A percentile compares a stretch with the other conserved stretches of the same genome.
These are phyloP conservation scores for Mimosa bimucronata DNA, from an alignment of 306 rosid genomes.

Conservation along the genomic window DNA sequence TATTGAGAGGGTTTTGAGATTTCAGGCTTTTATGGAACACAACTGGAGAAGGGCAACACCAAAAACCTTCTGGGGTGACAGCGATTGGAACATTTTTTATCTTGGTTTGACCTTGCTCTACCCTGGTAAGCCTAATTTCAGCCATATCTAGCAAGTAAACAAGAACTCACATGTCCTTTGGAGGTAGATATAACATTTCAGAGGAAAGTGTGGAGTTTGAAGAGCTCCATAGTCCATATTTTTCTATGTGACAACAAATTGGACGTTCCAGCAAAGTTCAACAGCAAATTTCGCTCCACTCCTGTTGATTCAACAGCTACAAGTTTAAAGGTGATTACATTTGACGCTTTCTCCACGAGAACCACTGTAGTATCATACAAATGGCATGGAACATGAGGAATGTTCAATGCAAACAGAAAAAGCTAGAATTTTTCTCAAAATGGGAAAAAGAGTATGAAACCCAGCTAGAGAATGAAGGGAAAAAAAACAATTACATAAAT, in stretches of 20 bases:
- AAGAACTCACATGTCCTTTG: constrained; percentile 29
- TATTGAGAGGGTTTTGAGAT: constrained; percentile 74
- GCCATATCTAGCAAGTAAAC: constrained; percentile 61
- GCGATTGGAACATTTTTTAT: constrained; percentile 94
- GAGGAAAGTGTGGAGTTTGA: constrained; percentile 28
- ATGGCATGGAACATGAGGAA: constrained; percentile 35
- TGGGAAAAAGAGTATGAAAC: constrained; percentile 32
- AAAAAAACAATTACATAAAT: background rate
- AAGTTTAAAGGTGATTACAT: background rate
- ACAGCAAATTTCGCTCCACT: background rate
- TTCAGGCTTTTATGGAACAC: constrained; percentile 86
- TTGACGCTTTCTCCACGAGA: background rate
- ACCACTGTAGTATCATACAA: constrained; percentile 33
- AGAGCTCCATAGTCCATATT: background rate
- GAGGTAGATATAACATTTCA: constrained; percentile 26
- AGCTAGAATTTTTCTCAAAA: constrained; percentile 22
- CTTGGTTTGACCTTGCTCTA: constrained; percentile 83
- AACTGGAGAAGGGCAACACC: constrained; percentile 99
- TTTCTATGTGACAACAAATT: background rate
- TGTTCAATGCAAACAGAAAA: constrained; percentile 26
- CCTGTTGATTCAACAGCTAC: background rate
- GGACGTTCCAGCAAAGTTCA: background rate
- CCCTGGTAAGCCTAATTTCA: constrained; percentile 69
- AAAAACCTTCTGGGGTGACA: constrained; percentile 97
- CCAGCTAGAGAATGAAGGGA: background rate